Evolutionary conservation across 441 rosid species (phyloP).

Genomic region (Dalechampia spathulata): DNA sequence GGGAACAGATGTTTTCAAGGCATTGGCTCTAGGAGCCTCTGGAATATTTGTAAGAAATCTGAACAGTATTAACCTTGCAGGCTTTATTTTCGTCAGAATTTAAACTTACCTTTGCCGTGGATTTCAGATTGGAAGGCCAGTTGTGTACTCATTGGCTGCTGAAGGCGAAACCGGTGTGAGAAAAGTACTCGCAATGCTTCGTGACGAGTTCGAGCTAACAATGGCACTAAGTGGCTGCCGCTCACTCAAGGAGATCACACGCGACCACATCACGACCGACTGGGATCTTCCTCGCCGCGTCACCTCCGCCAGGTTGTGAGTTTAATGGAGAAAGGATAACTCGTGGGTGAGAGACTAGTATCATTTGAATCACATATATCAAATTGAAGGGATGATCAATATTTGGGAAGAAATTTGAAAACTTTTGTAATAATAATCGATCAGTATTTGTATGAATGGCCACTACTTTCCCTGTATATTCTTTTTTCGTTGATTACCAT

Average conservation of each 20-base stretch:
- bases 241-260: conserved; percentile 66
- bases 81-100: no score
- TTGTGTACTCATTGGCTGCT: conserved; percentile 70
- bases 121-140: conserved; percentile 90
- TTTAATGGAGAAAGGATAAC: neutral
- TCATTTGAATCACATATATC: conserved; percentile 4
- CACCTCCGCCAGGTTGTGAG: conserved; percentile 33
- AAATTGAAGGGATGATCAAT: conserved; percentile 11
- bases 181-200: conserved; percentile 75
- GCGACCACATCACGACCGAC: conserved; percentile 56
- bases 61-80: no score
- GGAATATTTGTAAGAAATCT: conserved; percentile 97
- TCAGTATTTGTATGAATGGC: conserved; percentile 6
- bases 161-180: conserved; percentile 78
- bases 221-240: conserved; percentile 93
- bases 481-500: neutral
- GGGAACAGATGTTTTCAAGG: conserved; percentile 96
- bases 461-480: conserved; percentile 11
- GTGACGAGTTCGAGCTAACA: conserved; percentile 78
- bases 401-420: conserved; percentile 1
- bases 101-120: neutral
- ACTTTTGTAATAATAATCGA: conserved; percentile 5
- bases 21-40: conserved; percentile 91
- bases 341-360: neutral
- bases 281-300: conserved; percentile 53